Evolutionary conservation across 441 rosid genomes (phyloP).

Genomic region (Gossypium lobatum): DNA sequence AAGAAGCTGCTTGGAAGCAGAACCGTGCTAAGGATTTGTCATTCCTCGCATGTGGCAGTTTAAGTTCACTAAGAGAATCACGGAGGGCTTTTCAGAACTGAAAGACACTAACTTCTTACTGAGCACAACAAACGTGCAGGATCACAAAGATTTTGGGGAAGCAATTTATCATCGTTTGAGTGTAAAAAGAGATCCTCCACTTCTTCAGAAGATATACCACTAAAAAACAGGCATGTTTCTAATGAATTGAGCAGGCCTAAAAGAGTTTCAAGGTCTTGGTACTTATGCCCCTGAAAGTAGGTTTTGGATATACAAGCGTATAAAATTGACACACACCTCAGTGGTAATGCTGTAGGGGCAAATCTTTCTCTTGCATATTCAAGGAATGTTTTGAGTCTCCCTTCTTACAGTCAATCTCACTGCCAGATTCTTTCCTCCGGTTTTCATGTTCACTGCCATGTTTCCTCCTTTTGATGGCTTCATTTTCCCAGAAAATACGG

Average conservation of each 20-base stretch:
- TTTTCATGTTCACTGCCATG: background rate
- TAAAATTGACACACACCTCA: constrained; percentile 24
- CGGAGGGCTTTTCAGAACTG: constrained; percentile 13
- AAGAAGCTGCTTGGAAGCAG: constrained; percentile 27
- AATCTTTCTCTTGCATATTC: constrained; percentile 29
- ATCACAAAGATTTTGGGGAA: background rate
- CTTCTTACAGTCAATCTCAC: constrained; percentile 1
- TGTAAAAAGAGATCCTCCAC: constrained; percentile 22
- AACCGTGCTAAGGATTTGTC: constrained; percentile 11
- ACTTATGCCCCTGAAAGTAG: constrained; percentile 14
- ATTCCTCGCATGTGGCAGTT: constrained; percentile 19
- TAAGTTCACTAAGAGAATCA: constrained; percentile 17
- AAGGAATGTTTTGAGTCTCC: constrained; percentile 18
- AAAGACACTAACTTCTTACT: constrained; percentile 26
- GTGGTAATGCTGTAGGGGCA: background rate
- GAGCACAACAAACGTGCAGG: background rate
- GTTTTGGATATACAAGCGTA: constrained; percentile 26
- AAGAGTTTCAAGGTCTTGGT: constrained; percentile 14
- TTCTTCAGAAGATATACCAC: constrained; percentile 20
- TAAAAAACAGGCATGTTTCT: constrained; percentile 8
- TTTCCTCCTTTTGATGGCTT: constrained; percentile 6
- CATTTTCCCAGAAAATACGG: constrained; percentile 9
- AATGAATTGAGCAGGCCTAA: constrained; percentile 28
- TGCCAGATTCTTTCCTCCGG: background rate
- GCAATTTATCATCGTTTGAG: background rate